A percentile compares a stretch with the other conserved stretches of the same genome.
Evolutionary conservation across 2,329 filamentous ascomycete species (phyloP).

Genomic region (Apiospora saccharicola): DNA sequence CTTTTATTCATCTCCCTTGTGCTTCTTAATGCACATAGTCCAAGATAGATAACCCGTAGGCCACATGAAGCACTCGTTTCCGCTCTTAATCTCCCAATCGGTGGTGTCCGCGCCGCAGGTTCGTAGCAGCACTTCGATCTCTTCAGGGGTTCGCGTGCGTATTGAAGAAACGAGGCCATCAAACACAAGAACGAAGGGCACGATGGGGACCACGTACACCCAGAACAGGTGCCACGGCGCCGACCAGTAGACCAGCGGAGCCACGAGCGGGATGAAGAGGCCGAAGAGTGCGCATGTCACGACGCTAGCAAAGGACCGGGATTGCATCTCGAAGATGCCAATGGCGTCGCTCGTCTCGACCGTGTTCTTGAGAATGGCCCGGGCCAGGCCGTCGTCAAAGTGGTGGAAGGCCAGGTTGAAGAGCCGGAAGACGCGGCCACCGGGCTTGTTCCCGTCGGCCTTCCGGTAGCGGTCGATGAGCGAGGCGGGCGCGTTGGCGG

Average conservation of each 20-base stretch:
- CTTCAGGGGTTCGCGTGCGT: conserved; percentile 70
- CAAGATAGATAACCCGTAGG: conserved; percentile 60
- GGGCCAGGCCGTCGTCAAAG: conserved; percentile 71
- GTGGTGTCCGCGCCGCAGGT: conserved; percentile 55
- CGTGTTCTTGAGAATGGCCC: conserved; percentile 68
- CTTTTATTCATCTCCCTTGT: neutral
- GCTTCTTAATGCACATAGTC: conserved; percentile 55
- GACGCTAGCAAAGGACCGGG: conserved; percentile 63
- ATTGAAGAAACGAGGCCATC: conserved; percentile 74
- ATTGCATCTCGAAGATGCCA: conserved; percentile 78
- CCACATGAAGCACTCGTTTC: conserved; percentile 56
- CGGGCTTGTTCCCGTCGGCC: conserved; percentile 46
- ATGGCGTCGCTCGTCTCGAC: conserved; percentile 71
- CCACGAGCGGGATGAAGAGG: conserved; percentile 56
- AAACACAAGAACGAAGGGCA: conserved; percentile 72
- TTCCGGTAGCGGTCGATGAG: conserved; percentile 48
- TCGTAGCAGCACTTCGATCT: conserved; percentile 67
- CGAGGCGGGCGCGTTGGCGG: conserved; percentile 62
- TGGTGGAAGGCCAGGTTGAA: conserved; percentile 82
- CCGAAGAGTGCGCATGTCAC: conserved; percentile 62
- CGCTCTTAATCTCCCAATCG: conserved; percentile 59
- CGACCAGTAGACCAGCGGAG: conserved; percentile 61
- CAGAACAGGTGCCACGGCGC: conserved; percentile 67
- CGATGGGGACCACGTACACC: conserved; percentile 70
- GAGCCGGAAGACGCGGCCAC: conserved; percentile 63